Conservation (phyloP, 2,329 filamentous ascomycete genomes). For the Grosmannia serpens region DNA sequence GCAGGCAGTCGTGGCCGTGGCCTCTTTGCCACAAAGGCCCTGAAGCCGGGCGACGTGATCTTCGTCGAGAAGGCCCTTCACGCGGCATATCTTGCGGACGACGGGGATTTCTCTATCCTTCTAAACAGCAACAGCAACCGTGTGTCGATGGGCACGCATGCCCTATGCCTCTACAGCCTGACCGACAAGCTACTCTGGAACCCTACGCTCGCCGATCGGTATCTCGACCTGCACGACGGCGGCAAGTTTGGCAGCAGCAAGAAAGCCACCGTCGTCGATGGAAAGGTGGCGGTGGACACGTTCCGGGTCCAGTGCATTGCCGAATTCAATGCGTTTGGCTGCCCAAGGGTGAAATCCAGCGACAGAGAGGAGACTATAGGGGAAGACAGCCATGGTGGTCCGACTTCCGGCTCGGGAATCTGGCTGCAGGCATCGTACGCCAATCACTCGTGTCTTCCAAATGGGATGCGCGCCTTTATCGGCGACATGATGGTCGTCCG, state of each 20-base stretch:
- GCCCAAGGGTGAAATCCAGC: conserved; percentile 7
- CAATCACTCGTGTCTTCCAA: conserved; percentile 26
- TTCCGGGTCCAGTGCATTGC: conserved; percentile 11
- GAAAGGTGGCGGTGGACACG: conserved; percentile 8
- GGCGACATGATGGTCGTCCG: conserved; percentile 20
- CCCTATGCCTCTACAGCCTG: neutral
- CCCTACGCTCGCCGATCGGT: conserved; percentile 7
- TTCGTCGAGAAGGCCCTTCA: conserved; percentile 30
- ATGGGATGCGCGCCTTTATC: conserved; percentile 21
- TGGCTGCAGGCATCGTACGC: conserved; percentile 24
- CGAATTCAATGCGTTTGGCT: conserved; percentile 10
- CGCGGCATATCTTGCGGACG: conserved; percentile 28
- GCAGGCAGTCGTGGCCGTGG: conserved; percentile 26
- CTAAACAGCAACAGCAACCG: conserved; percentile 26
- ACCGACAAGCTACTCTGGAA: conserved; percentile 12
- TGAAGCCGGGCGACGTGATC: conserved; percentile 28
- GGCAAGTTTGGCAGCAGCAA: conserved; percentile 4
- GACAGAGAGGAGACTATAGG: neutral
- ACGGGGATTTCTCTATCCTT: conserved; percentile 29
- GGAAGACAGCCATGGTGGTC: too few species aligned
- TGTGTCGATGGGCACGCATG: neutral
- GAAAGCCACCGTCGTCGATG: conserved; percentile 6
- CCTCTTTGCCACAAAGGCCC: conserved; percentile 26
- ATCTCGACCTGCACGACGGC: conserved; percentile 10
- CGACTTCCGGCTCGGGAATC: conserved; percentile 16